Percentiles rank a stretch among this genome's conserved stretches.
phyloP scores from a whole-genome alignment of 2,329 filamentous ascomycete genomes.

The Neurospora crassa region DNA sequence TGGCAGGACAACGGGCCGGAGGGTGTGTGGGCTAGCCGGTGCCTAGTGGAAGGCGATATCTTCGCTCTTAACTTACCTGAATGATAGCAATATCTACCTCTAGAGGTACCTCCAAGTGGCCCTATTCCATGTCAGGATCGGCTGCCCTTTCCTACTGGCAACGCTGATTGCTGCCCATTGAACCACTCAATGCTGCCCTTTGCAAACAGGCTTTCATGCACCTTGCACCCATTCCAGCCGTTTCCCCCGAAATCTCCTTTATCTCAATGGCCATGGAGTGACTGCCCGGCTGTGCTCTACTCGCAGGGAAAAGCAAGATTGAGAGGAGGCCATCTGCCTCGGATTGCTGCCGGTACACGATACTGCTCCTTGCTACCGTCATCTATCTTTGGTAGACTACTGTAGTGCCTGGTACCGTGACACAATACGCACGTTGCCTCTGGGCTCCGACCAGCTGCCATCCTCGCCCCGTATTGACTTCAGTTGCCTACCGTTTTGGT shows the following conservation, averaged over 20 bases:
- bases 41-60: neutral
- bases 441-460: neutral
- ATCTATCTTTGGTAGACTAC: too few species aligned
- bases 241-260: neutral
- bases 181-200: neutral
- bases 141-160: neutral
- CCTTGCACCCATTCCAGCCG: neutral
- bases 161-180: neutral
- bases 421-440: neutral
- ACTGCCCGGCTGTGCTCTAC: neutral
- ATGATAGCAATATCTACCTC: neutral
- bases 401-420: neutral
- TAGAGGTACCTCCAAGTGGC: neutral
- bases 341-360: neutral
- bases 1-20: neutral
- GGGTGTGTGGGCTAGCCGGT: neutral
- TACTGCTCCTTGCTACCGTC: neutral
- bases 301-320: neutral
- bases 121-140: neutral
- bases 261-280: neutral
- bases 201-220: neutral
- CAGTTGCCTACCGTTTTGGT: neutral
- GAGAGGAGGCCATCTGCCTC: neutral
- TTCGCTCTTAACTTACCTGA: neutral
- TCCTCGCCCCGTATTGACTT: neutral